Percentiles rank a stretch among this genome's conserved stretches.
These are phyloP conservation scores for Pseudocercospora fijiensis DNA, from an alignment of 2,329 filamentous ascomycete species.

Conservation along the genomic window DNA sequence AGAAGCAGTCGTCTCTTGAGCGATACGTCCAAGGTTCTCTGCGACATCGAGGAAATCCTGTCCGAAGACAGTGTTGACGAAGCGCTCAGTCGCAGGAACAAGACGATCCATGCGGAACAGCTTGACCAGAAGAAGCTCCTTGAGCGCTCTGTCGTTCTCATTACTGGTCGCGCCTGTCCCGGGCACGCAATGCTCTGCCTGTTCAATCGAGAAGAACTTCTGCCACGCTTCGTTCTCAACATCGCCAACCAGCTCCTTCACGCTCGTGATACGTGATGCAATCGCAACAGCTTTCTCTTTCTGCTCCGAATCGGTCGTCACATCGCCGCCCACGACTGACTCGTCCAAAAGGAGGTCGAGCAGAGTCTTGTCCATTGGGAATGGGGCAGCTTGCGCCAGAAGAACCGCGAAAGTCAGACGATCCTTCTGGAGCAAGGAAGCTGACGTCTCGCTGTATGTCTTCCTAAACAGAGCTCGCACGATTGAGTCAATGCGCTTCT, in stretches of 20 bases:
- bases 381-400: slow-evolving; percentile 91
- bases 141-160: slow-evolving; percentile 71
- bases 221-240: slow-evolving; percentile 69
- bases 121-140: slow-evolving; percentile 87
- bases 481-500: slow-evolving; percentile 81
- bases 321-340: slow-evolving; percentile 70
- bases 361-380: slow-evolving; percentile 86
- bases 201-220: slow-evolving; percentile 77
- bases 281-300: slow-evolving; percentile 68
- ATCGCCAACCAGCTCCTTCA: slow-evolving; percentile 70
- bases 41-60: slow-evolving; percentile 76
- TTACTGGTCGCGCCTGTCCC: slow-evolving; percentile 58
- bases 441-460: slow-evolving; percentile 87
- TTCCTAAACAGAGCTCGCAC: slow-evolving; percentile 88
- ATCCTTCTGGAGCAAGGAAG: slow-evolving; percentile 90
- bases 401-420: slow-evolving; percentile 92
- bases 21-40: slow-evolving; percentile 81
- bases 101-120: slow-evolving; percentile 94
- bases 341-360: slow-evolving; percentile 85
- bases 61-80: slow-evolving; percentile 83
- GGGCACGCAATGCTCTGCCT: slow-evolving; percentile 82
- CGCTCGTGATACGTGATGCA: slow-evolving; percentile 66
- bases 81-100: slow-evolving; percentile 87
- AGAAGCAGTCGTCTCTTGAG: slow-evolving; percentile 77
- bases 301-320: slow-evolving; percentile 66